Evolutionary conservation across 2,329 filamentous ascomycete genomes (phyloP).

Genomic region (Aphanocladium album): DNA sequence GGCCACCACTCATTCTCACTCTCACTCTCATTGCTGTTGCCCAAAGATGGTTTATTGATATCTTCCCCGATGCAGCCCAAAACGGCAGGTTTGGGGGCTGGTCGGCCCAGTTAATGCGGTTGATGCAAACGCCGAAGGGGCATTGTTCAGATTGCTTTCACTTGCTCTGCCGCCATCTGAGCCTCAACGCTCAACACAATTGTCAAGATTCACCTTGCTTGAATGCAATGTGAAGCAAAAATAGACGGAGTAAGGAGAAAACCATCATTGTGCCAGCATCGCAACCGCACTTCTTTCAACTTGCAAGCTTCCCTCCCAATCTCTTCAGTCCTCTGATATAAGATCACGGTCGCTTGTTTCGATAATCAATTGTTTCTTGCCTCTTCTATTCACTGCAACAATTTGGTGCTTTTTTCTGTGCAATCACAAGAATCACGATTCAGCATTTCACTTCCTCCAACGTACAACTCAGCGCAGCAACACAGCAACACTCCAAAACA

Average conservation of each 20-base stretch:
- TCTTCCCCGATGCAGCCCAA: background rate
- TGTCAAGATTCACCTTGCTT: background rate
- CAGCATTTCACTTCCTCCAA: no score
- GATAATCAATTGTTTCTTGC: background rate
- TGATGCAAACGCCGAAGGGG: background rate
- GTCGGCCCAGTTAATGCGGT: background rate
- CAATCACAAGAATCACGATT: no score
- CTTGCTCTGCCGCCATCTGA: background rate
- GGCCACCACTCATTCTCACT: background rate
- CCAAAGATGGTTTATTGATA: background rate
- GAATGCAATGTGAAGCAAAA: conserved; percentile 3
- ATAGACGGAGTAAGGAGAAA: background rate
- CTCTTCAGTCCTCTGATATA: background rate
- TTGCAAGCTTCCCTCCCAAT: background rate
- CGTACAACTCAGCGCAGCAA: no score
- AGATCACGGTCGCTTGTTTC: background rate
- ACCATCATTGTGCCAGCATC: background rate
- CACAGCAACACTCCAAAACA: no score
- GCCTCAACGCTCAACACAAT: background rate
- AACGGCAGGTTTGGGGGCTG: background rate
- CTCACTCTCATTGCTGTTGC: background rate
- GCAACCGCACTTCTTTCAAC: background rate
- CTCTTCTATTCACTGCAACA: background rate
- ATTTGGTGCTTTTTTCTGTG: background rate
- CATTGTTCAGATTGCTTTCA: conserved; percentile 10